These are phyloP conservation scores for Pythium volutum DNA, from an alignment of 352 stramenopile genomes.

Conservation along the genomic window DNA sequence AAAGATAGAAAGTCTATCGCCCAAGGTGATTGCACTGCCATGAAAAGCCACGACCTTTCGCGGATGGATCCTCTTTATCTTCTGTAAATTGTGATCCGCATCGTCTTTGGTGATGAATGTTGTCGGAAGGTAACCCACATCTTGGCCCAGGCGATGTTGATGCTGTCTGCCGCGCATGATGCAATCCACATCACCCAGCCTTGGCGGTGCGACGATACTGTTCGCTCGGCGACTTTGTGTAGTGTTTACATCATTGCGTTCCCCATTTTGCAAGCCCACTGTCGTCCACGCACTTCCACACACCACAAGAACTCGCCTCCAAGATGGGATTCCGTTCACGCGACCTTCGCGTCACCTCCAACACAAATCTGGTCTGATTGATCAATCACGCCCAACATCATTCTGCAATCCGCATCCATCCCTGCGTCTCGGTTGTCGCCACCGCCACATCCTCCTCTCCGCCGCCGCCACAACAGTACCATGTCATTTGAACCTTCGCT, in stretches of 20 bases:
- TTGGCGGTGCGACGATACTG: background rate
- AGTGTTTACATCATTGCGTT: slow-evolving; percentile 10
- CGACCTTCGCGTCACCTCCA: slow-evolving; percentile 27
- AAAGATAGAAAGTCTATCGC: background rate
- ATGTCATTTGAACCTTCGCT: slow-evolving; percentile 64
- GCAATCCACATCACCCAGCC: slow-evolving; percentile 16
- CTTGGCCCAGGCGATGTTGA: slow-evolving; percentile 15
- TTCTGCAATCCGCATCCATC: slow-evolving; percentile 4
- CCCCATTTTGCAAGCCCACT: slow-evolving; percentile 5
- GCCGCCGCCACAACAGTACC: no score
- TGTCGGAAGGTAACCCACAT: slow-evolving; percentile 15
- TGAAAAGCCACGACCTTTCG: slow-evolving; percentile 26
- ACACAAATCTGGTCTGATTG: slow-evolving; percentile 17
- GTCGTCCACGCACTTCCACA: background rate
- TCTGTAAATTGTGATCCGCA: slow-evolving; percentile 1
- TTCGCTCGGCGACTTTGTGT: background rate
- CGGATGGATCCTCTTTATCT: background rate
- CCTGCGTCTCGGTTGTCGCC: background rate
- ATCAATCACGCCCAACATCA: slow-evolving; percentile 25
- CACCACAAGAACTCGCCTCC: slow-evolving; percentile 18
- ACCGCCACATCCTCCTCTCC: background rate
- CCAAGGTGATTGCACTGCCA: background rate
- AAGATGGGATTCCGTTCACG: slow-evolving; percentile 5
- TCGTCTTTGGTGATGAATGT: slow-evolving; percentile 7
- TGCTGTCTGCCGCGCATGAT: slow-evolving; percentile 16